phyloP scores from a whole-genome alignment of 192 early-diverging fungal genomes.

The Coemansia sp. region DNA sequence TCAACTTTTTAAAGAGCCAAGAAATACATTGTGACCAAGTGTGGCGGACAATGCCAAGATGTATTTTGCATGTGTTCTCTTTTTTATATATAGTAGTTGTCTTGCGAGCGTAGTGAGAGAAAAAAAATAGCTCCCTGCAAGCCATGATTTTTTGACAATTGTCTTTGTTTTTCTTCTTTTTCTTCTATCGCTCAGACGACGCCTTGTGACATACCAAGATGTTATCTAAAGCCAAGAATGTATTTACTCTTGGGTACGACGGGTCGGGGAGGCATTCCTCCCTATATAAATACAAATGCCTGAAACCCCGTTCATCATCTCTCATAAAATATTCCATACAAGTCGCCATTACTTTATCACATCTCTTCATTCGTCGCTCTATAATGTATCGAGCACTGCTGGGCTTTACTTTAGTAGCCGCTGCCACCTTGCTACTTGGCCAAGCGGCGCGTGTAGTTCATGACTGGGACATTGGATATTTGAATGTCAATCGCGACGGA shows the following conservation, averaged over 20 bases:
- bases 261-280: too few species aligned
- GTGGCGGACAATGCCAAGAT: not conserved
- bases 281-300: not conserved
- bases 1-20: not conserved
- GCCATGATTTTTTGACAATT: not conserved
- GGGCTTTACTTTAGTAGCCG: not conserved
- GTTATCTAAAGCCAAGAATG: not conserved
- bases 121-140: not conserved
- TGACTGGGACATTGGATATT: constrained; percentile 64
- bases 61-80: not conserved
- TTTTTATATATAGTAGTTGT: not conserved
- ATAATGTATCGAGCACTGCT: not conserved
- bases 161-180: not conserved
- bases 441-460: constrained; percentile 4
- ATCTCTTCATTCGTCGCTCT: not conserved
- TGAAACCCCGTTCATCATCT: not conserved
- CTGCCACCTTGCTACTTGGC: not conserved
- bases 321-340: not conserved
- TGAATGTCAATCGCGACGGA: constrained; percentile 62
- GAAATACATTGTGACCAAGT: not conserved
- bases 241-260: not conserved
- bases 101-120: not conserved
- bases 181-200: not conserved
- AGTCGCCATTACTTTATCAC: not conserved
- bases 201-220: not conserved